These are phyloP conservation scores for Mollisia scopiformis DNA, from an alignment of 2,329 filamentous ascomycete species.

Conservation along the genomic window DNA sequence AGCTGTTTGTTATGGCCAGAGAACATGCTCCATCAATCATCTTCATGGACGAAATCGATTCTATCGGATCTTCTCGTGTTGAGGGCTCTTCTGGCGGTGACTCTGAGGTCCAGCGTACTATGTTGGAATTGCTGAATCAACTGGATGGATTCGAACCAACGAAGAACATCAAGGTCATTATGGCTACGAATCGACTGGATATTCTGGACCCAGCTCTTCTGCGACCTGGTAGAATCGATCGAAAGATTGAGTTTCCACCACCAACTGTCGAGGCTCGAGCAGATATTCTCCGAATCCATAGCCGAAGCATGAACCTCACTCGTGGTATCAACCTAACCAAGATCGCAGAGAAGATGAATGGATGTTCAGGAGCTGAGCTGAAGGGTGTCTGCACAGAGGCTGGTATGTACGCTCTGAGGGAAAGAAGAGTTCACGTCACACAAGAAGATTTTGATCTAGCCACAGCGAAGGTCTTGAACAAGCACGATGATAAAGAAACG, in stretches of 20 bases:
- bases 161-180: conserved; percentile 99
- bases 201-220: conserved; percentile 95
- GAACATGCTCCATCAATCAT: conserved; percentile 98
- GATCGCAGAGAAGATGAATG: conserved; percentile 99
- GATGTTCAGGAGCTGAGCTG: conserved; percentile 93
- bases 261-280: conserved; percentile 95
- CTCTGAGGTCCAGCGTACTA: conserved; percentile 97
- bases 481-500: conserved; percentile 98
- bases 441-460: conserved; percentile 99
- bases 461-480: conserved; percentile 98
- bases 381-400: conserved; percentile 99
- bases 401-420: conserved; percentile 95
- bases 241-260: conserved; percentile 98
- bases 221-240: conserved; percentile 95
- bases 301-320: conserved; percentile 97
- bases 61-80: conserved; percentile 94
- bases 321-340: conserved; percentile 97
- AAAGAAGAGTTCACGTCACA: conserved; percentile 95
- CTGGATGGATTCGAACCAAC: conserved; percentile 98
- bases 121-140: conserved; percentile 98
- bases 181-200: conserved; percentile 98
- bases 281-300: conserved; percentile 97
- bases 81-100: conserved; percentile 95
- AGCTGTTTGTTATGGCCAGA: conserved; percentile 98
- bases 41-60: conserved; percentile 99